Evolutionary conservation across 2,329 filamentous ascomycete species (phyloP), one percentile per base, ranked within the genome.

Genomic region (Lecanoromycetidae sp.): DNA sequence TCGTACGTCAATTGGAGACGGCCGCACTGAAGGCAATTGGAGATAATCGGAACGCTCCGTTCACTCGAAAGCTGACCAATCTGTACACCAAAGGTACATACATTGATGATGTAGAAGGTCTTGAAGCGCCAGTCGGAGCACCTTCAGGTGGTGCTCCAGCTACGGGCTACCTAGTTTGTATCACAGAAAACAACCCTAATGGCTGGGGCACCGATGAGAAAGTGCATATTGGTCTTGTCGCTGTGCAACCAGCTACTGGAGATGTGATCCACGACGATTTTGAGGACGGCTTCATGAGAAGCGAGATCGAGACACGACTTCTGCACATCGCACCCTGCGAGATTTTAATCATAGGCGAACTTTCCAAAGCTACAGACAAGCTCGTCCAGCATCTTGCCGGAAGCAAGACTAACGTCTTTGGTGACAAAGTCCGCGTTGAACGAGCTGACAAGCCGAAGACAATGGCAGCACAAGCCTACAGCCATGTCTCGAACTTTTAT

Each of bases 61-160:
- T 98, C 57, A 77, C 87, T 30, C 80, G 91, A 29, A 91, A 94
- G 58, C 78, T 98, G 57, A 96, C 91, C 13, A 95, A 94, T 59
- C 73, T 98, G 5, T 98, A 98, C 66, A 98, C 91, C 7, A 98
- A 96, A 63, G 91, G 88, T 35, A 98, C 91, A 2, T 98, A 96
- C 57, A 82, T 98, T 48, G 91, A 96, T 59, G 91, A 98, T 61
- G 75, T 85, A 8, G 90, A 91, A 52, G 86, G 86, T 22, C 65
- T 94, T 4, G 82, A 84, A 44, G 57, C 67, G 46, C 58, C 70
- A 58, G 55, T 68, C 52, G 70, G 74, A 32, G 71, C 75, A 1
- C 73, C 79, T 0, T 69, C 75, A 1, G 78, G 75, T n/a, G 70
- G 72, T 17, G 72, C 77, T 3, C 70, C 72, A 8, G 72, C 78